Percentiles rank a stretch among this genome's conserved stretches.
These are phyloP conservation scores for Penicillium ucsense DNA, from an alignment of 495 filamentous ascomycete species.

Conservation along the genomic window DNA sequence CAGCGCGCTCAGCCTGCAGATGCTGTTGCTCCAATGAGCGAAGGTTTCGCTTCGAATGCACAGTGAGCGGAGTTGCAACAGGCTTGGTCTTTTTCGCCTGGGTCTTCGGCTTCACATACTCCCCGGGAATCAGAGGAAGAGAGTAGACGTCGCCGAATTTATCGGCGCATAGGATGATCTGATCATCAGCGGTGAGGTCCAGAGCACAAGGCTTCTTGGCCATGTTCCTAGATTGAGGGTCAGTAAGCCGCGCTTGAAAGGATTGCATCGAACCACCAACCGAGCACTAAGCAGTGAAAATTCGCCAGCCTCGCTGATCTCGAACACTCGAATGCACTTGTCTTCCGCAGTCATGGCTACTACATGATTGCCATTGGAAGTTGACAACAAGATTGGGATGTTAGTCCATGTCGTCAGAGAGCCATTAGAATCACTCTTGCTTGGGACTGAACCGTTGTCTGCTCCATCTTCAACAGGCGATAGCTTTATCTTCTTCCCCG, in stretches of 20 bases:
- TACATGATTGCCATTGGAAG: constrained; percentile 53
- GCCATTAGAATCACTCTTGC: constrained; percentile 7
- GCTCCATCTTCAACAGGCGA: constrained; percentile 17
- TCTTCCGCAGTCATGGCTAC: constrained; percentile 78
- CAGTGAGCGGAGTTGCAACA: constrained; percentile 62
- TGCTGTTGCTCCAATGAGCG: constrained; percentile 65
- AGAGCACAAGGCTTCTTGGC: constrained; percentile 79
- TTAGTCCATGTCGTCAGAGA: constrained; percentile 31
- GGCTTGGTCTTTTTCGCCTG: constrained; percentile 35
- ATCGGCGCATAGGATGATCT: constrained; percentile 70
- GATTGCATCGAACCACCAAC: constrained; percentile 28
- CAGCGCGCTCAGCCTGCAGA: constrained; percentile 36
- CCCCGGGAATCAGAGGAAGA: constrained; percentile 60
- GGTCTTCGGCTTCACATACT: constrained; percentile 12
- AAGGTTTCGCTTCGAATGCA: constrained; percentile 75
- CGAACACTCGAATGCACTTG: constrained; percentile 79
- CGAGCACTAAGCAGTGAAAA: constrained; percentile 64
- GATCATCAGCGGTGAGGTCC: constrained; percentile 53
- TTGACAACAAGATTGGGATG: constrained; percentile 47
- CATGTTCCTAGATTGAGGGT: constrained; percentile 52
- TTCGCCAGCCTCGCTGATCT: constrained; percentile 47
- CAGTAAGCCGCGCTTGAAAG: constrained; percentile 6
- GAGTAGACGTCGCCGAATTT: constrained; percentile 96
- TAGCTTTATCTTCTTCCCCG: constrained; percentile 44
- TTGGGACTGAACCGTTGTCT: constrained; percentile 9